Evolutionary conservation across 257 asterid genomes (phyloP).

Genomic region (Solanum peruvianum): DNA sequence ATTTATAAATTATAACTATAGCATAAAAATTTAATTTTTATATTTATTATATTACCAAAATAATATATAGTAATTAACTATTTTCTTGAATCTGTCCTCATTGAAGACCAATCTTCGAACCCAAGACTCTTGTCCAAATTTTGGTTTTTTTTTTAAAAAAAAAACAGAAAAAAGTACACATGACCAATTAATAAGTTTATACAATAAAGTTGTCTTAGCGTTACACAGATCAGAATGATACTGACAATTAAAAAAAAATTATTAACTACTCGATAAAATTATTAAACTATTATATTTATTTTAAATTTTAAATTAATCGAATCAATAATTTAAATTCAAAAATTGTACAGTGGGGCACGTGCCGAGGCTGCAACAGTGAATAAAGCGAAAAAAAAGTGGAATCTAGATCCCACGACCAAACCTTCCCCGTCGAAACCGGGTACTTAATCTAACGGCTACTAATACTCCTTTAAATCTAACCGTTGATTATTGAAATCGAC

Average conservation of each 20-base stretch:
- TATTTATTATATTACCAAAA: no score
- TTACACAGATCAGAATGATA: background rate
- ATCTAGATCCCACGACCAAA: conserved; percentile 29
- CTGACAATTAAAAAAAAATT: background rate
- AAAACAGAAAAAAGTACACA: background rate
- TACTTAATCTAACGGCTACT: conserved; percentile 26
- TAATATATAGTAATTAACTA: background rate
- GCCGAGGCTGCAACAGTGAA: background rate
- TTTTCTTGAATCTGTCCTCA: background rate
- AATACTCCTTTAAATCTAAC: background rate
- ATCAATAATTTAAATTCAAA: background rate
- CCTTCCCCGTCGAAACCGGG: conserved; percentile 21
- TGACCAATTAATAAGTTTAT: background rate
- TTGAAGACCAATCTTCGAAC: background rate
- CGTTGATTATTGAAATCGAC: conserved; percentile 8
- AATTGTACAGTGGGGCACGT: conserved; percentile 13
- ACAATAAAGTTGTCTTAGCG: background rate
- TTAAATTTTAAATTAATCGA: no score
- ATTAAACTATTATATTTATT: no score
- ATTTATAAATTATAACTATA: no score
- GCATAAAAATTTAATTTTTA: no score
- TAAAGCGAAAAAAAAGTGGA: conserved; percentile 9
- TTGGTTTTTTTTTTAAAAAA: no score
- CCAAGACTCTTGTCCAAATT: background rate
- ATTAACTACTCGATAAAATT: background rate